Conservation (phyloP, 176 grass and related monocot species). For the Zizania latifolia region DNA sequence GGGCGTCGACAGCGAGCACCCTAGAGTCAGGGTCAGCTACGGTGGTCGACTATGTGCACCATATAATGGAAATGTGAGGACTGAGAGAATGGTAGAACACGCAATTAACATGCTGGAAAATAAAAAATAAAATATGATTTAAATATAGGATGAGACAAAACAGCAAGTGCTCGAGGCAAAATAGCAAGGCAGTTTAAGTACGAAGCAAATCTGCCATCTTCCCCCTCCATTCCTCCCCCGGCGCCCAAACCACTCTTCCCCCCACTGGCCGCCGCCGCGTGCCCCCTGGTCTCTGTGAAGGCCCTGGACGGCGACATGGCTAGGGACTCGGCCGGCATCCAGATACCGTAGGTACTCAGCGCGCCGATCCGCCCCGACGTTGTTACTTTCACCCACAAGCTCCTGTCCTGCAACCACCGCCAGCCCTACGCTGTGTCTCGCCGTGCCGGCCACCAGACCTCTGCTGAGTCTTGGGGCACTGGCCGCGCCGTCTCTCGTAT, state of each 20-base stretch:
- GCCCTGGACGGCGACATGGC: slow-evolving; percentile 46
- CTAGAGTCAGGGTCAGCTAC: no score
- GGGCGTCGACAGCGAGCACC: no score
- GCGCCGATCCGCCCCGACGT: slow-evolving; percentile 46
- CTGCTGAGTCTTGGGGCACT: slow-evolving; percentile 60
- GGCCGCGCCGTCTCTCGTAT: slow-evolving; percentile 73
- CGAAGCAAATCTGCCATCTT: no score
- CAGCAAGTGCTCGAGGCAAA: no score
- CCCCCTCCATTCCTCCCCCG: neutral
- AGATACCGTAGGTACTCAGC: slow-evolving; percentile 44
- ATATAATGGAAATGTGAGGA: no score
- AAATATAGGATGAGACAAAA: no score
- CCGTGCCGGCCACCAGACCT: slow-evolving; percentile 70
- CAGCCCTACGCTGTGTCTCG: slow-evolving; percentile 63
- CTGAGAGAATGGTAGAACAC: no score
- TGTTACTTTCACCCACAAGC: slow-evolving; percentile 35
- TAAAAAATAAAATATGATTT: no score
- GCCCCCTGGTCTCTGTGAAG: slow-evolving; percentile 52
- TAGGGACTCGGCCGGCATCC: slow-evolving; percentile 28
- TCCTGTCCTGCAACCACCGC: slow-evolving; percentile 57
- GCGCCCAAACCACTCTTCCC: neutral
- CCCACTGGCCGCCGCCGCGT: slow-evolving; percentile 32
- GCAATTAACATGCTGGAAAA: no score
- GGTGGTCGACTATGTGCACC: no score
- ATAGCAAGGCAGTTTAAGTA: no score